phyloP scores from a whole-genome alignment of 495 filamentous ascomycete species.

The Penicillium bovifimosum region DNA sequence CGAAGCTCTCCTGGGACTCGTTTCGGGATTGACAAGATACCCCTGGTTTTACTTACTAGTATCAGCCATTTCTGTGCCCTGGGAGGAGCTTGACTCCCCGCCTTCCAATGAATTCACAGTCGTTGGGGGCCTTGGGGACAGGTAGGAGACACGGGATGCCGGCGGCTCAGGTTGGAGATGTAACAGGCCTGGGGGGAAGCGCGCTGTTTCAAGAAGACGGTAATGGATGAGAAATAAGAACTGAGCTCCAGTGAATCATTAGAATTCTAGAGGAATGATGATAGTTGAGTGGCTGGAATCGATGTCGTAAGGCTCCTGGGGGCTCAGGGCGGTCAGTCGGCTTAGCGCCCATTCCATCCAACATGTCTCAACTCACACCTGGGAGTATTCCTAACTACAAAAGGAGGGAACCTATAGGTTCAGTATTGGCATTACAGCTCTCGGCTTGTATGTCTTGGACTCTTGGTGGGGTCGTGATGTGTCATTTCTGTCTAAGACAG shows the following conservation, averaged over 20 bases:
- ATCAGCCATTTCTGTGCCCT: slow-evolving; percentile 37
- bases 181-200: slow-evolving; percentile 34
- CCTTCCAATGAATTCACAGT: slow-evolving; percentile 19
- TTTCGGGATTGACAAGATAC: neutral
- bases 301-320: slow-evolving; percentile 19
- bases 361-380: slow-evolving; percentile 1
- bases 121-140: slow-evolving; percentile 16
- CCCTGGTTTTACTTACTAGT: slow-evolving; percentile 22
- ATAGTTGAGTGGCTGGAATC: slow-evolving; percentile 19
- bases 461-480: too few relatives aligned
- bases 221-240: neutral
- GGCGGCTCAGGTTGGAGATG: slow-evolving; percentile 24
- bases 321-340: slow-evolving; percentile 24
- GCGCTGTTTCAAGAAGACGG: slow-evolving; percentile 11
- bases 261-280: slow-evolving; percentile 11
- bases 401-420: too few relatives aligned
- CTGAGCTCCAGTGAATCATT: slow-evolving; percentile 8
- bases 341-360: slow-evolving; percentile 23
- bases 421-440: too few relatives aligned
- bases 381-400: neutral
- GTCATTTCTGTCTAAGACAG: too few relatives aligned
- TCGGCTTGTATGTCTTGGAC: too few relatives aligned
- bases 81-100: slow-evolving; percentile 34
- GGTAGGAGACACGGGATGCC: slow-evolving; percentile 14
- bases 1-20: slow-evolving; percentile 5